Conservation (phyloP, 108 stramenopile species). For the Bacterosira constricta region DNA sequence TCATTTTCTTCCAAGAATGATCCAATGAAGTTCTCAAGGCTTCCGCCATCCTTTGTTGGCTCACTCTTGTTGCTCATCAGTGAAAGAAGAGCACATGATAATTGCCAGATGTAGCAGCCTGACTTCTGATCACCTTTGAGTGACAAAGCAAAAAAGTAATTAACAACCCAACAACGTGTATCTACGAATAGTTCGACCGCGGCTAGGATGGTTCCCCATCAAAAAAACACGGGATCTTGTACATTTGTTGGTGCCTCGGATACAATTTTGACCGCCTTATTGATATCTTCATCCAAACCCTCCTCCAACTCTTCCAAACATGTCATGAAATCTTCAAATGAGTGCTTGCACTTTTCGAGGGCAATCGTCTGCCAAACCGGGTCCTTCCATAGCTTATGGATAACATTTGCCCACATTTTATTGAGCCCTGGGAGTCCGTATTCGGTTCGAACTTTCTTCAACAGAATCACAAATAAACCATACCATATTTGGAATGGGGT, state of each 20-base stretch:
- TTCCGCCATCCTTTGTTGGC: too few species aligned
- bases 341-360: neutral
- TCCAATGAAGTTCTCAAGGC: too few species aligned
- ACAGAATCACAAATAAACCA: neutral
- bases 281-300: neutral
- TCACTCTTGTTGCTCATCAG: too few species aligned
- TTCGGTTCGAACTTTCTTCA: neutral
- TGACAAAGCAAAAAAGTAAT: neutral
- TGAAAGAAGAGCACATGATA: too few species aligned
- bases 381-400: neutral
- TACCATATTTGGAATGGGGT: constrained; percentile 2
- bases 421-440: neutral
- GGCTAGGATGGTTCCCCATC: neutral
- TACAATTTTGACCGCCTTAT: neutral
- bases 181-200: neutral
- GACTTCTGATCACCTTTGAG: too few species aligned
- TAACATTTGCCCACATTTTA: neutral
- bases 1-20: too few species aligned
- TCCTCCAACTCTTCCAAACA: neutral
- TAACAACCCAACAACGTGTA: neutral
- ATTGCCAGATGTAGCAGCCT: too few species aligned
- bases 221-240: neutral
- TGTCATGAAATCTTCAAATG: neutral
- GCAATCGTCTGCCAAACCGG: neutral
- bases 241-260: neutral